Conservation (phyloP, 2,329 filamentous ascomycete genomes). For the Hansfordia pulvinata region DNA sequence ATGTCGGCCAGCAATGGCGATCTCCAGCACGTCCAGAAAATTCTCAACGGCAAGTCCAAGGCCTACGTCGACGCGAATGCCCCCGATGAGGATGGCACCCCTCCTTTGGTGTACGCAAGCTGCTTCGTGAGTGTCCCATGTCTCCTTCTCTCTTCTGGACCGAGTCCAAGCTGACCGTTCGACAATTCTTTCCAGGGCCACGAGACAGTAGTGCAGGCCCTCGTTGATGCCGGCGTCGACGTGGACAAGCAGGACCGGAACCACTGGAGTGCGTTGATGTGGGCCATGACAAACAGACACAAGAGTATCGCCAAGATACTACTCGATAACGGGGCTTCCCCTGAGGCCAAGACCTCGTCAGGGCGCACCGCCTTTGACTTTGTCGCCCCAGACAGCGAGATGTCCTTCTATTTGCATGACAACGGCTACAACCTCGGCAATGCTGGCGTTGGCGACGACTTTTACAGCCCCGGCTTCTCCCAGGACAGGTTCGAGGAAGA, state of each 20-base stretch:
- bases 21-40: conserved; percentile 61
- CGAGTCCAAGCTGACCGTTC: conserved; percentile 6
- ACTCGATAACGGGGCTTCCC: conserved; percentile 86
- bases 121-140: conserved; percentile 60
- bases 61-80: conserved; percentile 73
- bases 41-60: conserved; percentile 63
- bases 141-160: conserved; percentile 1
- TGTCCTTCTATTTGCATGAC: conserved; percentile 88
- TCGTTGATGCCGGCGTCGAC: conserved; percentile 74
- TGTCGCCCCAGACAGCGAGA: conserved; percentile 86
- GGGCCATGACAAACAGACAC: conserved; percentile 98
- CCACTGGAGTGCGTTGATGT: conserved; percentile 97
- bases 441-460: conserved; percentile 72
- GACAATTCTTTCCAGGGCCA: too few relatives aligned
- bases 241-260: conserved; percentile 93
- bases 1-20: conserved; percentile 97
- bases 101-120: conserved; percentile 93
- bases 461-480: conserved; percentile 75
- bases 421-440: conserved; percentile 85
- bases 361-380: conserved; percentile 94
- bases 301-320: conserved; percentile 90
- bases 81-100: conserved; percentile 86
- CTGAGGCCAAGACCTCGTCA: conserved; percentile 86
- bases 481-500: conserved; percentile 95
- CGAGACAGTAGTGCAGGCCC: conserved; percentile 69